Percentiles rank a stretch among this genome's conserved stretches.
These are phyloP conservation scores for Cyclocybe cylindracea DNA, from an alignment of 768 basidiomycete genomes.

Conservation along the genomic window DNA sequence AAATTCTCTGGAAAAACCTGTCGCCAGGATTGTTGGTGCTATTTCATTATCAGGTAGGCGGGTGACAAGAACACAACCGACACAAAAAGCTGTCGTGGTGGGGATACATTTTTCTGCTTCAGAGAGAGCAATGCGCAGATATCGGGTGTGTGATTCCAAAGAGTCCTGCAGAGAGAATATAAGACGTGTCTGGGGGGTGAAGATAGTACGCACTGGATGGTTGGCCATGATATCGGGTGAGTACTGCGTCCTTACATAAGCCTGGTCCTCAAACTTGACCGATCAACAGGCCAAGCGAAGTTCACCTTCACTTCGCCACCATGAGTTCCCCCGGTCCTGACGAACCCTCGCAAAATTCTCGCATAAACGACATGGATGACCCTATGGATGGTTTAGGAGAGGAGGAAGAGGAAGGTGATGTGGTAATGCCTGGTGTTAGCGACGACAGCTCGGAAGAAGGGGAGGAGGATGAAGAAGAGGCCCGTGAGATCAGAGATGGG, in stretches of 20 bases:
- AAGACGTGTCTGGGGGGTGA: not conserved
- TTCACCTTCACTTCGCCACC: slow-evolving; percentile 16
- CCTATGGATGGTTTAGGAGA: slow-evolving; percentile 62
- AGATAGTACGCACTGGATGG: not conserved
- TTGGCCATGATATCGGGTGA: not conserved
- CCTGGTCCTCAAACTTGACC: too few relatives aligned
- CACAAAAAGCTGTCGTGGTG: slow-evolving; percentile 80
- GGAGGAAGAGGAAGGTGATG: slow-evolving; percentile 58
- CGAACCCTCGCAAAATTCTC: slow-evolving; percentile 31
- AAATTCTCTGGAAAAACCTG: slow-evolving; percentile 89
- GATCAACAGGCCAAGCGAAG: too few relatives aligned
- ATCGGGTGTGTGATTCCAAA: slow-evolving; percentile 30
- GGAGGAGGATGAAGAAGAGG: slow-evolving; percentile 91
- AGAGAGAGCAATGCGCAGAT: slow-evolving; percentile 63
- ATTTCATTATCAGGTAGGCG: slow-evolving; percentile 38
- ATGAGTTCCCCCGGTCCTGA: slow-evolving; percentile 57
- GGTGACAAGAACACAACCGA: slow-evolving; percentile 79
- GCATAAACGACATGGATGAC: slow-evolving; percentile 49
- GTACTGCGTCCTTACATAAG: not conserved
- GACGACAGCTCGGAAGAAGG: slow-evolving; percentile 84
- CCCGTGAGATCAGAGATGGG: slow-evolving; percentile 74
- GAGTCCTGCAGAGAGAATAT: not conserved
- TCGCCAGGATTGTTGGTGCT: slow-evolving; percentile 59
- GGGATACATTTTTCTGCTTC: slow-evolving; percentile 76
- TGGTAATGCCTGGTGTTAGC: slow-evolving; percentile 51